Conservation (phyloP, 1,284 basidiomycete genomes). For the Moesziomyces globuligerus region DNA sequence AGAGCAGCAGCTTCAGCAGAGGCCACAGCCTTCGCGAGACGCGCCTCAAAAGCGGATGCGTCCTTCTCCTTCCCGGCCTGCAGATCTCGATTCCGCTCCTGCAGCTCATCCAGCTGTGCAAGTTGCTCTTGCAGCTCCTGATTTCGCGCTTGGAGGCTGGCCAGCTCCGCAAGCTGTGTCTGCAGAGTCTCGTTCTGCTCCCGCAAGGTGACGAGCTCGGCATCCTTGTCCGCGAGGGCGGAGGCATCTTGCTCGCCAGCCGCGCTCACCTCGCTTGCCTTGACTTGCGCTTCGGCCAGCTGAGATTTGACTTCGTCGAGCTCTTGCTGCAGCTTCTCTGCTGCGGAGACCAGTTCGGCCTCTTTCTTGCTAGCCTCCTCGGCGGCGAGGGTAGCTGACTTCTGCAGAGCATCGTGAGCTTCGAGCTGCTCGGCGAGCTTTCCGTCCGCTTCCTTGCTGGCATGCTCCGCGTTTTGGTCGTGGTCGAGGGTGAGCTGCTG, state of each 20-base stretch:
- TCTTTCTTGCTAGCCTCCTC: conserved; percentile 28
- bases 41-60: conserved; percentile 15
- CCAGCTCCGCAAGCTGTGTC: conserved; percentile 10
- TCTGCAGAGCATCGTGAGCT: conserved; percentile 22
- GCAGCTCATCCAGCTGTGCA: conserved; percentile 5
- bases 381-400: conserved; percentile 4
- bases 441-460: conserved; percentile 6
- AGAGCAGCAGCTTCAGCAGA: conserved; percentile 41
- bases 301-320: conserved; percentile 18
- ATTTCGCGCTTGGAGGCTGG: conserved; percentile 9
- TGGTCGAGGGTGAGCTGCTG: conserved; percentile 24
- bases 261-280: conserved; percentile 21
- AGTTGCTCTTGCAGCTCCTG: conserved; percentile 18
- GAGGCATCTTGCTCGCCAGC: conserved; percentile 26
- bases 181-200: conserved; percentile 17
- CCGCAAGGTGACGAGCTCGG: conserved; percentile 15
- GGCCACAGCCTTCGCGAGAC: conserved; percentile 46
- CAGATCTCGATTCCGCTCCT: conserved; percentile 14
- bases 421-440: conserved; percentile 29
- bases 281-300: conserved; percentile 19
- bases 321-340: conserved; percentile 29
- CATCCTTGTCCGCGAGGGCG: conserved; percentile 32
- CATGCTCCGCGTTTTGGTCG: conserved; percentile 18
- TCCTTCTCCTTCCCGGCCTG: conserved; percentile 19
- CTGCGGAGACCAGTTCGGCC: conserved; percentile 10